A percentile compares a stretch with the other conserved stretches of the same genome.
Evolutionary conservation across 2,329 filamentous ascomycete species (phyloP).

Genomic region (Rachicladosporium sp.): DNA sequence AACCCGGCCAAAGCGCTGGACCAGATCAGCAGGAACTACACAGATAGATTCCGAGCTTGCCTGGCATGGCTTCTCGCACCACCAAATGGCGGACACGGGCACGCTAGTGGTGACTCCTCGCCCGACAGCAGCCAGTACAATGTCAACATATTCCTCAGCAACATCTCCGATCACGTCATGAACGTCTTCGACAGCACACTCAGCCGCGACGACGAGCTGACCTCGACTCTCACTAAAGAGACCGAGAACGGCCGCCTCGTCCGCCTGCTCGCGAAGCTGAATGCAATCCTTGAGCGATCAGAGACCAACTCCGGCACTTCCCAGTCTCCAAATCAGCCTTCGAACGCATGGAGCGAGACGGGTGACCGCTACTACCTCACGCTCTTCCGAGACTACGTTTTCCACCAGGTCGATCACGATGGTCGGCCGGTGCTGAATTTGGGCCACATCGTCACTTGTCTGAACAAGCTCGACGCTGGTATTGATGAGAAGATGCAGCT

Average conservation of each 20-base stretch:
- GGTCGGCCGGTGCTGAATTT: conserved; percentile 75
- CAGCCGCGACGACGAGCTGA: conserved; percentile 66
- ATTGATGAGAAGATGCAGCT: conserved; percentile 75
- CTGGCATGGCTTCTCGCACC: conserved; percentile 71
- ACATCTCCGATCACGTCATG: conserved; percentile 67
- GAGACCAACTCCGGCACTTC: conserved; percentile 50
- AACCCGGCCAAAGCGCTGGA: conserved; percentile 63
- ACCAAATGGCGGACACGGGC: conserved; percentile 22
- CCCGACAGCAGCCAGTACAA: conserved; percentile 42
- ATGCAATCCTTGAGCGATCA: conserved; percentile 76
- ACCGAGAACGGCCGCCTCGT: conserved; percentile 82
- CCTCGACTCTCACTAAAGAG: conserved; percentile 60
- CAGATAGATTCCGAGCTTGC: conserved; percentile 63
- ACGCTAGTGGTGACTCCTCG: conserved; percentile 3
- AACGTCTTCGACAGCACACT: conserved; percentile 64
- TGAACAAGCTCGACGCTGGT: conserved; percentile 89
- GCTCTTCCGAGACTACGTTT: conserved; percentile 92
- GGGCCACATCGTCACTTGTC: conserved; percentile 70
- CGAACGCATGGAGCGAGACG: conserved; percentile 65
- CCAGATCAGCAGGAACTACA: conserved; percentile 64
- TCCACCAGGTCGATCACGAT: conserved; percentile 82
- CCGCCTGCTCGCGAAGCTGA: conserved; percentile 70
- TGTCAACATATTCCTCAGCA: conserved; percentile 66
- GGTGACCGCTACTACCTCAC: conserved; percentile 88
- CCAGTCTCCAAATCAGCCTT: conserved; percentile 21